A percentile compares a stretch with the other conserved stretches of the same genome.
These are phyloP conservation scores for Ceratobasidium papillatum DNA, from an alignment of 1,284 basidiomycete genomes.

Conservation along the genomic window DNA sequence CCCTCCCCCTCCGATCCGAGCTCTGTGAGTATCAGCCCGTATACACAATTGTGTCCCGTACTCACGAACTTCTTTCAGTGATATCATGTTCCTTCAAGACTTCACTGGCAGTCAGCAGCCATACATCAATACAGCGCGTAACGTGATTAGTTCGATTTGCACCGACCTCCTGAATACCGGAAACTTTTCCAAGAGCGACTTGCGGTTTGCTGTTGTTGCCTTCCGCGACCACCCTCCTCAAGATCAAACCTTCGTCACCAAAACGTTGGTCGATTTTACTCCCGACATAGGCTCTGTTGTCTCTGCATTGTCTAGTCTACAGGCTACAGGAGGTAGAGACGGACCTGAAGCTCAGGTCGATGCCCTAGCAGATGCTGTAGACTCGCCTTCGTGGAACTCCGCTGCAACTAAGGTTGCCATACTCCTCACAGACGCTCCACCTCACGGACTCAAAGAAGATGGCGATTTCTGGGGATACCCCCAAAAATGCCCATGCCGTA, in stretches of 20 bases:
- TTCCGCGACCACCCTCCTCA: conserved; percentile 62
- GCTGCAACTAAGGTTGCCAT: conserved; percentile 63
- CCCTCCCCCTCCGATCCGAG: too few relatives aligned
- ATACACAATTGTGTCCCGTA: neutral
- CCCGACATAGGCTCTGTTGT: conserved; percentile 58
- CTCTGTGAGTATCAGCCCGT: neutral
- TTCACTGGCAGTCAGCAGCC: conserved; percentile 45
- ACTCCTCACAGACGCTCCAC: conserved; percentile 66
- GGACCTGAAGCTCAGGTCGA: conserved; percentile 68
- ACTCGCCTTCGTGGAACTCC: conserved; percentile 61
- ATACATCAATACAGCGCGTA: conserved; percentile 44
- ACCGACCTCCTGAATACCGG: neutral
- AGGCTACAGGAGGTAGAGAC: conserved; percentile 65
- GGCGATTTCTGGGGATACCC: conserved; percentile 57
- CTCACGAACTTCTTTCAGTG: neutral
- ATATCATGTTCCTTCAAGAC: conserved; percentile 45
- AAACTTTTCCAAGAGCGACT: conserved; percentile 48
- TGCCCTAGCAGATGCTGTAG: conserved; percentile 60
- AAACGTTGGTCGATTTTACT: conserved; percentile 59
- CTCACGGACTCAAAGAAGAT: conserved; percentile 58
- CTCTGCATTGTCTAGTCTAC: conserved; percentile 56
- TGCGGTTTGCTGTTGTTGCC: conserved; percentile 59
- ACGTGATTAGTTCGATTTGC: conserved; percentile 45
- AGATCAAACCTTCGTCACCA: conserved; percentile 59
- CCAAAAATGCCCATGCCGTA: conserved; percentile 44